phyloP scores from a whole-genome alignment of 148 eudicot genomes.

The Spergularia bocconei region DNA sequence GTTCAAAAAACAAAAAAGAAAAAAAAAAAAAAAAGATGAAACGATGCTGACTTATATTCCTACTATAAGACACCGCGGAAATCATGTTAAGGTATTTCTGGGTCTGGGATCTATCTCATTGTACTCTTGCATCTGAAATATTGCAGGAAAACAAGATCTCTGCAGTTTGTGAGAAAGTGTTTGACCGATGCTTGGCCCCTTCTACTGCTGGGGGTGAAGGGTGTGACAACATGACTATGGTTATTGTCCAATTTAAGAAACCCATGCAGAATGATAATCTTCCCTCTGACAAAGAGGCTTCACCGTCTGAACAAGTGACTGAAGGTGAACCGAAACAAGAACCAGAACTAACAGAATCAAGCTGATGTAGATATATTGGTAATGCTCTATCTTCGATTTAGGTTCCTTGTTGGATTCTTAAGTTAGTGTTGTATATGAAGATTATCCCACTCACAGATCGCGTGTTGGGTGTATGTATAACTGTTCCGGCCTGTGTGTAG shows the following conservation, averaged over 20 bases:
- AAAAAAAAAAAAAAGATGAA: no score
- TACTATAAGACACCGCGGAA: no score
- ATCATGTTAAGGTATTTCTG: not conserved
- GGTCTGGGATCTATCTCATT: not conserved
- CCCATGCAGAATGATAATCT: conserved; percentile 26
- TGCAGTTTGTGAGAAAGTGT: conserved; percentile 70
- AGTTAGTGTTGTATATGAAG: conserved; percentile 21
- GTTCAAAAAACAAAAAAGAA: no score
- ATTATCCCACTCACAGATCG: not conserved
- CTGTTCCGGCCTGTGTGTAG: conserved; percentile 18
- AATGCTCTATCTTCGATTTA: not conserved
- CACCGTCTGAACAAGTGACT: conserved; percentile 27
- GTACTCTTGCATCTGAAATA: not conserved
- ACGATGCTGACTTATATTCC: no score
- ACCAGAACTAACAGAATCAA: conserved; percentile 38
- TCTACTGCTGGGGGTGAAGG: conserved; percentile 95
- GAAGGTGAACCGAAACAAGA: conserved; percentile 18
- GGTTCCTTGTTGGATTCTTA: conserved; percentile 5
- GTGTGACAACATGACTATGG: conserved; percentile 98
- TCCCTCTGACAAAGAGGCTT: conserved; percentile 32
- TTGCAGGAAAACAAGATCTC: conserved; percentile 92
- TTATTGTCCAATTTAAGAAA: conserved; percentile 83
- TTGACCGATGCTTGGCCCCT: conserved; percentile 86
- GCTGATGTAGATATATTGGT: conserved; percentile 19
- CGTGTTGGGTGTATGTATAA: conserved; percentile 8